Percentiles rank a stretch among this genome's conserved stretches.
Conservation (phyloP, 345 rosid genomes). For the Cochlearia excelsa region DNA sequence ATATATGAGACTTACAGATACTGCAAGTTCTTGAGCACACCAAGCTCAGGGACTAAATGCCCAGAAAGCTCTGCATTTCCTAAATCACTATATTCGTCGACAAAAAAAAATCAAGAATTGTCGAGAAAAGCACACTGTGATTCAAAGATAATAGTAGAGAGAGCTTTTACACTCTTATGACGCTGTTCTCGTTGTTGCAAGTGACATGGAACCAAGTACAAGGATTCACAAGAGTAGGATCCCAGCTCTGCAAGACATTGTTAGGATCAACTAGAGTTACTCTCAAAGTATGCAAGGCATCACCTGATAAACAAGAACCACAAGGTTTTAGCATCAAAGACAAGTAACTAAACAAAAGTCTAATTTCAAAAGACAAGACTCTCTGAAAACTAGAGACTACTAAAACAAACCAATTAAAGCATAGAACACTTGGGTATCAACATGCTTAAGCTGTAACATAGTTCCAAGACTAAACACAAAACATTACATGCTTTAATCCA, state of each 20-base stretch:
- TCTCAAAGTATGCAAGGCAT: slow-evolving; percentile 86
- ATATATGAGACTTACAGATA: slow-evolving; percentile 59
- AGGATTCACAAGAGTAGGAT: slow-evolving; percentile 93
- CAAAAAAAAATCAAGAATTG: not conserved
- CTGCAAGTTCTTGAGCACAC: slow-evolving; percentile 86
- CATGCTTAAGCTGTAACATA: no score
- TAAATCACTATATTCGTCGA: slow-evolving; percentile 57
- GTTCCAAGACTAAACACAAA: no score
- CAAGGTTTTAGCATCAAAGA: slow-evolving; percentile 10
- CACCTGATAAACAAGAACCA: slow-evolving; percentile 56
- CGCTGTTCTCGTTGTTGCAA: slow-evolving; percentile 93
- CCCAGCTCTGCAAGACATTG: slow-evolving; percentile 98
- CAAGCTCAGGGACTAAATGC: slow-evolving; percentile 89
- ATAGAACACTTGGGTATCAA: no score
- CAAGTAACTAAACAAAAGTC: not conserved
- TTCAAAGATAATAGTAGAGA: slow-evolving; percentile 7
- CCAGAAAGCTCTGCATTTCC: slow-evolving; percentile 97
- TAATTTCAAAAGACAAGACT: slow-evolving; percentile 1
- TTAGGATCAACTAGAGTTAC: slow-evolving; percentile 74
- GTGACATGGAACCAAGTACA: slow-evolving; percentile 99
- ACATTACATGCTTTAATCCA: no score
- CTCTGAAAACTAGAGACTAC: slow-evolving; percentile 1
- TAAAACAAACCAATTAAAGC: no score
- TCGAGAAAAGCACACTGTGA: not conserved
- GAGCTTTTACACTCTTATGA: slow-evolving; percentile 74